A percentile compares a stretch with the other conserved stretches of the same genome.
Evolutionary conservation across 768 basidiomycete genomes (phyloP).

Genomic region (Leucogyrophana mollusca): DNA sequence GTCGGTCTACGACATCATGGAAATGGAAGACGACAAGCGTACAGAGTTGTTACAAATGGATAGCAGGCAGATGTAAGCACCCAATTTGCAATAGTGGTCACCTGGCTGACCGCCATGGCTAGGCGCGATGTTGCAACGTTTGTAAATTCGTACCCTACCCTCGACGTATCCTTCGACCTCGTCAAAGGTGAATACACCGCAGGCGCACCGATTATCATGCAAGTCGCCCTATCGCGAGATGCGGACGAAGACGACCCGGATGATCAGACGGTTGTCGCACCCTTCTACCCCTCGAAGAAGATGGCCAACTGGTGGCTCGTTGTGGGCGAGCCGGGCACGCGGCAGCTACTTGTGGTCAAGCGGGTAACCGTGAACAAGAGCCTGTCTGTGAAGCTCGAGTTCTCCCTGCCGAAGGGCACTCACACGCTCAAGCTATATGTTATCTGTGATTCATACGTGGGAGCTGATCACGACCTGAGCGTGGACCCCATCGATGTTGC

Average conservation of each 20-base stretch:
- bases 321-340: constrained; percentile 78
- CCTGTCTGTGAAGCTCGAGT: constrained; percentile 85
- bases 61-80: constrained; percentile 76
- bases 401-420: constrained; percentile 81
- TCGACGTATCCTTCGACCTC: constrained; percentile 88
- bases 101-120: constrained; percentile 14
- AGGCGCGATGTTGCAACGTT: constrained; percentile 95
- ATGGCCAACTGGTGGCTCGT: constrained; percentile 98
- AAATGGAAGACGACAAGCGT: constrained; percentile 92
- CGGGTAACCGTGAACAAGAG: constrained; percentile 77
- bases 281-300: constrained; percentile 89
- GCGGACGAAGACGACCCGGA: constrained; percentile 71
- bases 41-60: constrained; percentile 83
- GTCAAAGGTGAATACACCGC: constrained; percentile 86
- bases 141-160: constrained; percentile 96
- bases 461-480: constrained; percentile 89
- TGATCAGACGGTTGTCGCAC: constrained; percentile 87
- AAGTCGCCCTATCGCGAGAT: constrained; percentile 79
- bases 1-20: constrained; percentile 97
- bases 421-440: constrained; percentile 85
- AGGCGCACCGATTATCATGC: constrained; percentile 76
- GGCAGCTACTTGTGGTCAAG: constrained; percentile 80
- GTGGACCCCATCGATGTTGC: constrained; percentile 83
- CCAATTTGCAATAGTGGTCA: background rate
- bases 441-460: constrained; percentile 90